Evolutionary conservation across 495 filamentous ascomycete species (phyloP).

Genomic region (Talaromyces stipitatus): DNA sequence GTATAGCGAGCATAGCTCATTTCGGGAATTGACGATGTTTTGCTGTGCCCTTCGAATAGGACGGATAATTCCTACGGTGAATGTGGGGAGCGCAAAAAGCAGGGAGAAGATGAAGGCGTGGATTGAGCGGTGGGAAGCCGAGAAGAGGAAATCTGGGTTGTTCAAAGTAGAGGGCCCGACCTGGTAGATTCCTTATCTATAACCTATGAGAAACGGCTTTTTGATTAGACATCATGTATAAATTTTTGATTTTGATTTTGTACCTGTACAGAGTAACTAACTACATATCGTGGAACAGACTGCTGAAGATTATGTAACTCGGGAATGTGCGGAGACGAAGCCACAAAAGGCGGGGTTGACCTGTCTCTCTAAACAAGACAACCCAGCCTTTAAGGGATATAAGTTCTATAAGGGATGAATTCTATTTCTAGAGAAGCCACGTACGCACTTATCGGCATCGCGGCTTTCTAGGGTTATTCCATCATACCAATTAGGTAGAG

Average conservation of each 20-base stretch:
- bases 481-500: too few relatives aligned
- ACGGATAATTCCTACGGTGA: constrained; percentile 87
- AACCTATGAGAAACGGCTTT: neutral
- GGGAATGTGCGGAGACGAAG: neutral
- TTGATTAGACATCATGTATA: too few relatives aligned
- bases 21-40: constrained; percentile 90
- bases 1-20: constrained; percentile 91
- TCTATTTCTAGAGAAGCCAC: too few relatives aligned
- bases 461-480: too few relatives aligned
- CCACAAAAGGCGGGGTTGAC: neutral
- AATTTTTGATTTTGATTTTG: too few relatives aligned
- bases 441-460: too few relatives aligned
- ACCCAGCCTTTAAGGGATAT: too few relatives aligned
- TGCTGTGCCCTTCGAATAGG: constrained; percentile 80
- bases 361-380: too few relatives aligned
- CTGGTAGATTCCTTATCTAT: constrained; percentile 5
- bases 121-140: constrained; percentile 80
- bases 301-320: neutral
- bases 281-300: neutral
- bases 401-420: too few relatives aligned
- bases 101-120: constrained; percentile 84
- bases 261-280: neutral
- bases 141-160: constrained; percentile 73
- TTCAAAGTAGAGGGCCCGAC: constrained; percentile 41
- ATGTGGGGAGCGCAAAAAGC: constrained; percentile 65